Evolutionary conservation across 2,329 filamentous ascomycete species (phyloP), one percentile per base, ranked within the genome.

Genomic region (Pseudocercospora eumusae): DNA sequence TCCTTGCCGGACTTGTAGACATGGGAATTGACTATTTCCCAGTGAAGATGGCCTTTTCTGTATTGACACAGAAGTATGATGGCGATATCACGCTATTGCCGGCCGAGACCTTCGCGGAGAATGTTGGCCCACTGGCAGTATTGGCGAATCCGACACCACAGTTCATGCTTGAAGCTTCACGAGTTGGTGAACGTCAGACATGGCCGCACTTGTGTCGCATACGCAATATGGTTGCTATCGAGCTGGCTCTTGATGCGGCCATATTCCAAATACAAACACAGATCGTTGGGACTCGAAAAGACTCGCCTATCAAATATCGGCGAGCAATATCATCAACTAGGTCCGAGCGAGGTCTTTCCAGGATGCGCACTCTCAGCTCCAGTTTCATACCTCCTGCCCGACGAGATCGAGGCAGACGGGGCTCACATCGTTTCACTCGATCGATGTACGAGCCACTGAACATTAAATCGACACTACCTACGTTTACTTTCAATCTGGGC

Each of bases 41-140:
- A 5, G 42, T 68, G 20, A 67, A 66, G 56, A 96, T 96, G 74
- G 44, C 65, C 2, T 68, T 68, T 21, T 93, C 91, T 1, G 87
- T 98, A 15, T 82, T 98, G 55, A 93, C 88, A 66, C 93, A 98
- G 71, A 91, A 90, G 66, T 98, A 98, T 72, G 93, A 91, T 1
- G 93, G 93, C 6, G 93, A 98, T 75, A 96, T 98, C 73, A 98
- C 92, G 49, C 96, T 98, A 58, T 82, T 96, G 31, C 93, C 93
- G 0, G 86, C 92, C 58, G 88, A 96, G 61, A 84, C 84, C 4
- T 86, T 89, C 57, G 27, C 52, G 25, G 25, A 20, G 18, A 36
- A n/a, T 54, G 82, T 86, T 7, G 88, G 96, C 64, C 84, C 96
- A 21, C 88, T 90, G 0, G 84, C 85, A 8, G 87, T 97, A 25